These are phyloP conservation scores for Volvox africanus DNA, from an alignment of 139 green algal species.

Conservation along the genomic window DNA sequence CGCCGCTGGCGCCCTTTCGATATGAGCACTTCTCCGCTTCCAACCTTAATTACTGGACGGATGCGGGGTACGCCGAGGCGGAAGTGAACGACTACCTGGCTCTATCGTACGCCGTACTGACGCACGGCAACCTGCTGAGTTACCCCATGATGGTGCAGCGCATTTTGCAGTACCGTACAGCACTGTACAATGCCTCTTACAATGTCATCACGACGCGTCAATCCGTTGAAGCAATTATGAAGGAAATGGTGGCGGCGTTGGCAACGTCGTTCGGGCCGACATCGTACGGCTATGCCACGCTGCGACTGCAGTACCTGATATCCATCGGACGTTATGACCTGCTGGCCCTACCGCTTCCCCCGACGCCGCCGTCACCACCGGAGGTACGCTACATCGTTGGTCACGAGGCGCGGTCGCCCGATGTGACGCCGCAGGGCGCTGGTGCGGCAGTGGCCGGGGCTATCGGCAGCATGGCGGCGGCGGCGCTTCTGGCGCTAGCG, in stretches of 20 bases:
- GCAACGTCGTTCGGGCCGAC: background rate
- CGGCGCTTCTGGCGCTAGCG: background rate
- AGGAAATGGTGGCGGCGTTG: background rate
- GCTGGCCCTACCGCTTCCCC: conserved; percentile 13
- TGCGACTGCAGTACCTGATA: conserved; percentile 32
- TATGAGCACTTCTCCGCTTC: conserved; percentile 36
- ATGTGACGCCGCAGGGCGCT: too few relatives aligned
- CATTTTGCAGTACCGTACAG: background rate
- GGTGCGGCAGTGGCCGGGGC: background rate
- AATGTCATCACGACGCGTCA: background rate
- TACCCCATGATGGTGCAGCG: conserved; percentile 6
- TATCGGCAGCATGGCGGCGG: background rate
- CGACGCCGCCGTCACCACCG: conserved; percentile 19
- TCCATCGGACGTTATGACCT: conserved; percentile 28
- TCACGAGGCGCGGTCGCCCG: too few relatives aligned
- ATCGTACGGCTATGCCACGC: background rate
- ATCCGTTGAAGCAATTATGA: background rate
- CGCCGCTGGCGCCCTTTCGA: conserved; percentile 11
- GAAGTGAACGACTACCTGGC: background rate
- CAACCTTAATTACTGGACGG: background rate
- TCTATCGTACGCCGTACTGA: background rate
- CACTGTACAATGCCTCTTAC: conserved; percentile 24
- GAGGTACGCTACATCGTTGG: background rate
- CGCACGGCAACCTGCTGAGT: conserved; percentile 24
- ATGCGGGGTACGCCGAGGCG: background rate